Evolutionary conservation across 352 stramenopile species (phyloP).

Genomic region (Pythium dissotocum): DNA sequence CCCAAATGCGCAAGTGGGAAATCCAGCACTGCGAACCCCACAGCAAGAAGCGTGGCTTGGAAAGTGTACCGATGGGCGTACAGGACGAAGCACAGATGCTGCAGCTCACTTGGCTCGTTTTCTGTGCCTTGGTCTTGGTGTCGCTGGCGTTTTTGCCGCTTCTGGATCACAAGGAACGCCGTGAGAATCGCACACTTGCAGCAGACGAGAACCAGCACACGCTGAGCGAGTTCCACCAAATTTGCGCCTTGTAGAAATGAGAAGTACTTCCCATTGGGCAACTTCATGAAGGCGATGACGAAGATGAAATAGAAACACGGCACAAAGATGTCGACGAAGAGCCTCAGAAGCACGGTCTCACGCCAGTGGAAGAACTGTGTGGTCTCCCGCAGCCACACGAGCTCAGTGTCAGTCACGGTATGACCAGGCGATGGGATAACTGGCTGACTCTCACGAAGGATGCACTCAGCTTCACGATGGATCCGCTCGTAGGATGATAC

Average conservation of each 20-base stretch:
- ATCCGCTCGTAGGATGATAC: constrained; percentile 4
- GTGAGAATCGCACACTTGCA: constrained; percentile 6
- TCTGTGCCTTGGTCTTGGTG: background rate
- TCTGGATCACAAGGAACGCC: background rate
- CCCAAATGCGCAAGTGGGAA: constrained; percentile 11
- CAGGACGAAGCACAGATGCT: constrained; percentile 8
- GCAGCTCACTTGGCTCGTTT: background rate
- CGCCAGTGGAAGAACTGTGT: constrained; percentile 14
- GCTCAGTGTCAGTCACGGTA: background rate
- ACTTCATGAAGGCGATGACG: background rate
- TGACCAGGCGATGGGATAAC: too few relatives aligned
- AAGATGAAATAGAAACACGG: constrained; percentile 13
- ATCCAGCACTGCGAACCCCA: constrained; percentile 1
- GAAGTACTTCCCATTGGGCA: constrained; percentile 15
- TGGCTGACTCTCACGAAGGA: background rate
- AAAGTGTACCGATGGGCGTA: constrained; percentile 11
- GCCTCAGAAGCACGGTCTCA: constrained; percentile 11
- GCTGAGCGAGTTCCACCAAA: background rate
- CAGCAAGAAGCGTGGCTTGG: constrained; percentile 6
- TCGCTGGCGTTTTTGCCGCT: background rate
- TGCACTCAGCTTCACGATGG: background rate
- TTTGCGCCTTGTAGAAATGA: background rate
- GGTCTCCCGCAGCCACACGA: constrained; percentile 9
- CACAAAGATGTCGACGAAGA: constrained; percentile 21
- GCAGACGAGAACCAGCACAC: background rate